Conservation (phyloP, 139 green algal genomes). For the Astrephomene gubernaculifera region DNA sequence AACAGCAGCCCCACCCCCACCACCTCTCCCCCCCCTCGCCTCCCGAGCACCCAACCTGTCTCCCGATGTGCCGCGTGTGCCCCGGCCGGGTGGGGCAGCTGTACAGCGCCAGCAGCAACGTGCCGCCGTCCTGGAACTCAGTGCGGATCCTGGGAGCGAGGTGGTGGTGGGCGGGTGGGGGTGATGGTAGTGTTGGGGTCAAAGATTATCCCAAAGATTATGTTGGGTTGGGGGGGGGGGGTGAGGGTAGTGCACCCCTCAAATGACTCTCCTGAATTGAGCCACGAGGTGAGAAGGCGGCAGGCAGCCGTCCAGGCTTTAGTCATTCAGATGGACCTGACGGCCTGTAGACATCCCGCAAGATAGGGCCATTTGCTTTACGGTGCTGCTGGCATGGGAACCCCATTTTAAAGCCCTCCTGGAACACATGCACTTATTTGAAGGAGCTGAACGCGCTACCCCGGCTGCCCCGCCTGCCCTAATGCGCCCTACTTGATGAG, state of each 20-base stretch:
- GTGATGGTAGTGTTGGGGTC: neutral
- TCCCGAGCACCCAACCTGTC: slow-evolving; percentile 8
- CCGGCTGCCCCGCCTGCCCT: neutral
- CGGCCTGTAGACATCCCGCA: neutral
- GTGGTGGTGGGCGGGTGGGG: neutral
- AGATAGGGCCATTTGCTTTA: neutral
- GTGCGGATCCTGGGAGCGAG: neutral
- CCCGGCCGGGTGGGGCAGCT: slow-evolving; percentile 34
- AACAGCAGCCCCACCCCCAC: neutral
- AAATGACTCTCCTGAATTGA: neutral
- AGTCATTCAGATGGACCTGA: neutral
- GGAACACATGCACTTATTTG: neutral
- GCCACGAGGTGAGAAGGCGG: neutral
- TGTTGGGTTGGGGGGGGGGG: neutral
- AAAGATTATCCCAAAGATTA: neutral
- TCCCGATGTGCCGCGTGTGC: slow-evolving; percentile 42
- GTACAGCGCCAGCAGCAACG: slow-evolving; percentile 39
- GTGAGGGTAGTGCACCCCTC: neutral
- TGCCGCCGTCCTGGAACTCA: neutral
- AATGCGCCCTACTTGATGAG: slow-evolving; percentile 4
- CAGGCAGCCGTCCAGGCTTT: neutral
- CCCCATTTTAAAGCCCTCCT: neutral
- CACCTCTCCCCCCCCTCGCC: neutral
- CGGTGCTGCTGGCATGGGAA: neutral
- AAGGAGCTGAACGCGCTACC: neutral